phyloP scores from a whole-genome alignment of 306 rosid species.

The Inga laurina region DNA sequence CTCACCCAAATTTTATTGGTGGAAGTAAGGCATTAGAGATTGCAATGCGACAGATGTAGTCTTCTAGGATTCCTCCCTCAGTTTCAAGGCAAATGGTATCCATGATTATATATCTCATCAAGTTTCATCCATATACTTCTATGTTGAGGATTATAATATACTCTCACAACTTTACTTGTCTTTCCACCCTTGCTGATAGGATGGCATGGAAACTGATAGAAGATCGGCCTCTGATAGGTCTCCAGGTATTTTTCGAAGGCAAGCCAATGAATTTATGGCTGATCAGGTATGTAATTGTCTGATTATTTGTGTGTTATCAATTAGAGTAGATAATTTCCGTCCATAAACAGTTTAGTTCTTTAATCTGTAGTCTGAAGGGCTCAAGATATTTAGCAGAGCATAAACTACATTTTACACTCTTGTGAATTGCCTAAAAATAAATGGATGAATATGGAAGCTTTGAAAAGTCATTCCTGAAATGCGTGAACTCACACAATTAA shows the following conservation, averaged over 20 bases:
- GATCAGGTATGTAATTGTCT: conserved; percentile 52
- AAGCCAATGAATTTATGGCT: conserved; percentile 68
- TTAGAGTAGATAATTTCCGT: not conserved
- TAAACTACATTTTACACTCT: not conserved
- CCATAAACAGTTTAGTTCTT: not conserved
- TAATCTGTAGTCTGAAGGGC: not conserved
- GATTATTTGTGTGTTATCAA: conserved; percentile 3
- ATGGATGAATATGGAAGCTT: not conserved
- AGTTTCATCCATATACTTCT: conserved; percentile 6
- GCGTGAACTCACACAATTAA: conserved; percentile 19
- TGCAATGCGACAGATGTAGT: conserved; percentile 69
- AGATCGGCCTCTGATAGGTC: conserved; percentile 65
- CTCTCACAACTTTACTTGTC: not conserved
- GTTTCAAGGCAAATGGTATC: conserved; percentile 67
- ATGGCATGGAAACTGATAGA: conserved; percentile 74
- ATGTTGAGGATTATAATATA: not conserved
- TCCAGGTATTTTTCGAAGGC: conserved; percentile 67
- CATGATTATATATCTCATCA: not conserved
- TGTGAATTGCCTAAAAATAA: not conserved
- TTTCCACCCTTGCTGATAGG: conserved; percentile 45
- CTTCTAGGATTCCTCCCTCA: conserved; percentile 61
- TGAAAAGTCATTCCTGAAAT: conserved; percentile 31
- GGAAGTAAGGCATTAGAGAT: conserved; percentile 87
- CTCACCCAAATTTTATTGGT: conserved; percentile 97
- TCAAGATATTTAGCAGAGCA: not conserved